Evolutionary conservation across 768 basidiomycete species (phyloP).

Genomic region (Leucosporidium scottii): DNA sequence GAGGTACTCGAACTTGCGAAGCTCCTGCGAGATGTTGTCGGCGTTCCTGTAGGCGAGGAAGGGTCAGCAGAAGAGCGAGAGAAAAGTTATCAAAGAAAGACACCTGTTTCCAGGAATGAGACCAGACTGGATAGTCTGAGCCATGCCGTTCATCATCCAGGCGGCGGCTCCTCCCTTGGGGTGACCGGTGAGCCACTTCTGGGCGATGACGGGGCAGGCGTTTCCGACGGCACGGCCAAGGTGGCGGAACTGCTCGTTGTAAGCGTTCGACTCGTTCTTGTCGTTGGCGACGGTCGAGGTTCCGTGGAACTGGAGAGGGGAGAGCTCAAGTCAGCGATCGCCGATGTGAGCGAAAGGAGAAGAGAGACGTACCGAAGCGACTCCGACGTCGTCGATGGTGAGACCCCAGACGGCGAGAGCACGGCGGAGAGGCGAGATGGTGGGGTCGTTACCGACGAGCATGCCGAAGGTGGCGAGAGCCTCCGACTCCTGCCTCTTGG

Average conservation of each 20-base stretch:
- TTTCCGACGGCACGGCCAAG: slow-evolving; percentile 87
- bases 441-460: slow-evolving; percentile 69
- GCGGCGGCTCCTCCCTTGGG: slow-evolving; percentile 95
- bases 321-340: slow-evolving; percentile 7
- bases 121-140: slow-evolving; percentile 76
- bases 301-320: slow-evolving; percentile 43
- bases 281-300: slow-evolving; percentile 59
- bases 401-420: slow-evolving; percentile 96
- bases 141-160: slow-evolving; percentile 65
- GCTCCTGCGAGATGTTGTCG: slow-evolving; percentile 62
- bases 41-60: slow-evolving; percentile 60
- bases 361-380: slow-evolving; percentile 35
- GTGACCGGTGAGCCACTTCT: slow-evolving; percentile 95
- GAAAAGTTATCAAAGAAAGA: slow-evolving; percentile 75
- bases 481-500: slow-evolving; percentile 82
- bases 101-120: slow-evolving; percentile 91
- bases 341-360: background rate
- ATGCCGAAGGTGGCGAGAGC: slow-evolving; percentile 90
- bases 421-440: slow-evolving; percentile 82
- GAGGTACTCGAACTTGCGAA: slow-evolving; percentile 79
- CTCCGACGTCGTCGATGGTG: slow-evolving; percentile 77
- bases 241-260: slow-evolving; percentile 87
- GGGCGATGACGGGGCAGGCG: slow-evolving; percentile 93
- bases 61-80: slow-evolving; percentile 71
- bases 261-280: slow-evolving; percentile 94